These are phyloP conservation scores for Gleditsia sinensis DNA, from an alignment of 306 rosid genomes.

Conservation along the genomic window DNA sequence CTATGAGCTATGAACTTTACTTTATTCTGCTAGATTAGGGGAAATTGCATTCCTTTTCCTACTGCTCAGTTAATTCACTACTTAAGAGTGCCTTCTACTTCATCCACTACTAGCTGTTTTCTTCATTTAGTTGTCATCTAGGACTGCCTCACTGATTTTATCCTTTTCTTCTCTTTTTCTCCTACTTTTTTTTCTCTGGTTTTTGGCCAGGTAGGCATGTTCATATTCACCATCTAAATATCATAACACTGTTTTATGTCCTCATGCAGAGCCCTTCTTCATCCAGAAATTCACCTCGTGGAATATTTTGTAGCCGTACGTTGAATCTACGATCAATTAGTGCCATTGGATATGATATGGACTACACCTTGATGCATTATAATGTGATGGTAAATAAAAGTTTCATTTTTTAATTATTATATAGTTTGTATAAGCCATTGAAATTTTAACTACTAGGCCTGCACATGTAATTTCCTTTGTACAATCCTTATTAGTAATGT, in stretches of 20 bases:
- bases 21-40: neutral
- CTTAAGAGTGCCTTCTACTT: neutral
- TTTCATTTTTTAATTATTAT: constrained; percentile 9
- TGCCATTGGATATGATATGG: constrained; percentile 99
- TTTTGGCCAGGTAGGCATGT: constrained; percentile 15
- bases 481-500: constrained; percentile 5
- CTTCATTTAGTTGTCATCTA: constrained; percentile 27
- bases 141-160: constrained; percentile 8
- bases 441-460: constrained; percentile 20
- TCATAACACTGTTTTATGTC: constrained; percentile 23
- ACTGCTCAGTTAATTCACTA: too few relatives aligned
- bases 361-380: constrained; percentile 92
- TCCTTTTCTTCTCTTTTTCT: neutral
- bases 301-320: constrained; percentile 92
- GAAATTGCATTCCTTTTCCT: neutral
- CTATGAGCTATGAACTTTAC: neutral
- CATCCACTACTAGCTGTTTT: neutral
- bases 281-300: constrained; percentile 80
- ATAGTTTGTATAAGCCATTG: neutral
- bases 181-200: constrained; percentile 10
- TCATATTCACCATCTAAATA: constrained; percentile 23
- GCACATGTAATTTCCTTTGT: constrained; percentile 9
- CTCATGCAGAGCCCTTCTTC: constrained; percentile 74
- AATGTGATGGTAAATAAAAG: constrained; percentile 74
- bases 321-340: constrained; percentile 94